Evolutionary conservation across 2,329 filamentous ascomycete genomes (phyloP).

Genomic region (Trichoderma cornu-damae): DNA sequence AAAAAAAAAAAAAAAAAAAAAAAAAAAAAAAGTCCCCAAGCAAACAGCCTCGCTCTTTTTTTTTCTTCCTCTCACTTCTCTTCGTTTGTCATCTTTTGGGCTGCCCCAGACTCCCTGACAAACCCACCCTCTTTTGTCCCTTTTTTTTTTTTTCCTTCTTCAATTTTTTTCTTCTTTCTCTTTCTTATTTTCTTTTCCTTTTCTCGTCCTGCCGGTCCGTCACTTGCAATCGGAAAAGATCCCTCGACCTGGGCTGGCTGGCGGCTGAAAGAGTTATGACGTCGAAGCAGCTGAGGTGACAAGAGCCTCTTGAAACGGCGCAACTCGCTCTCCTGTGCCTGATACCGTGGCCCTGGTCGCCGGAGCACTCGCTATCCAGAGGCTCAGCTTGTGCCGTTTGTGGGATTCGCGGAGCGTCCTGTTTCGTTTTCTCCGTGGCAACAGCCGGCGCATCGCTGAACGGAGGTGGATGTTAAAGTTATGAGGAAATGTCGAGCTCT

Average conservation of each 20-base stretch:
- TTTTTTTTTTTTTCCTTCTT: neutral
- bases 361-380: neutral
- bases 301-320: neutral
- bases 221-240: neutral
- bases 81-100: neutral
- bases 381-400: neutral
- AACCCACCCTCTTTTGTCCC: no score
- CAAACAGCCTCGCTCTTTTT: constrained; percentile 4
- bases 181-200: neutral
- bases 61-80: neutral
- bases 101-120: no score
- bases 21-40: no score
- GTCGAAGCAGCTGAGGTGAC: constrained; percentile 9
- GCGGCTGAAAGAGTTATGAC: constrained; percentile 7
- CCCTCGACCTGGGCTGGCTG: neutral
- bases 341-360: neutral
- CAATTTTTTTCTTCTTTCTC: neutral
- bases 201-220: neutral
- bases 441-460: constrained; percentile 1
- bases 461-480: constrained; percentile 4
- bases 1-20: no score
- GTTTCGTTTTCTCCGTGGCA: neutral
- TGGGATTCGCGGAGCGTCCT: neutral
- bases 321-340: neutral
- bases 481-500: constrained; percentile 16